These are phyloP conservation scores for Sideroxylon spinosum DNA, from an alignment of 179 eudicot genomes.

Conservation along the genomic window DNA sequence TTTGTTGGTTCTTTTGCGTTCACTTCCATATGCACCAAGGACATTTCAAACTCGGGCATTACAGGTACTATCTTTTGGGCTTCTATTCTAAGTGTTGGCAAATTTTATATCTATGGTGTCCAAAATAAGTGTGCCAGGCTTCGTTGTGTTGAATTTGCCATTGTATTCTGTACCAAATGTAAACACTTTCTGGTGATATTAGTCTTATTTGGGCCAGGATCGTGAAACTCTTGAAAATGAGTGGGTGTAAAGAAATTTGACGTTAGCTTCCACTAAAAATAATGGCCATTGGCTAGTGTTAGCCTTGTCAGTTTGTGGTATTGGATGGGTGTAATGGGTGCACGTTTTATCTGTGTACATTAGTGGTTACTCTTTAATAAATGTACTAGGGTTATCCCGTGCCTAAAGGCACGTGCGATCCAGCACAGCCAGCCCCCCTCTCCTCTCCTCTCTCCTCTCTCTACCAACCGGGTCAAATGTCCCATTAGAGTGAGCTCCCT, in stretches of 20 bases:
- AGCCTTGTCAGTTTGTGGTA: too few species aligned
- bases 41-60: conserved; percentile 75
- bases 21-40: conserved; percentile 85
- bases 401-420: too few species aligned
- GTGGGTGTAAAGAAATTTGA: too few species aligned
- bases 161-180: not conserved
- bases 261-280: not conserved
- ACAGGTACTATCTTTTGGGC: conserved; percentile 51
- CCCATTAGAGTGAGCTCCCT: too few species aligned
- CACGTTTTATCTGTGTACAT: not conserved
- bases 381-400: too few species aligned
- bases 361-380: too few species aligned
- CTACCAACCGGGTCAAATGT: too few species aligned
- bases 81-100: not conserved
- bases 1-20: conserved; percentile 82
- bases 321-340: not conserved
- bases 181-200: not conserved
- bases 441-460: too few species aligned
- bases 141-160: conserved; percentile 1
- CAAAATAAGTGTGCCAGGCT: not conserved
- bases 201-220: not conserved
- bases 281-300: not conserved
- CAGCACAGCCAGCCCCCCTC: too few species aligned
- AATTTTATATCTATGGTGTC: not conserved
- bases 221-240: not conserved